These are phyloP conservation scores for Fusarium coicis DNA, from an alignment of 2,329 filamentous ascomycete species.

Conservation along the genomic window DNA sequence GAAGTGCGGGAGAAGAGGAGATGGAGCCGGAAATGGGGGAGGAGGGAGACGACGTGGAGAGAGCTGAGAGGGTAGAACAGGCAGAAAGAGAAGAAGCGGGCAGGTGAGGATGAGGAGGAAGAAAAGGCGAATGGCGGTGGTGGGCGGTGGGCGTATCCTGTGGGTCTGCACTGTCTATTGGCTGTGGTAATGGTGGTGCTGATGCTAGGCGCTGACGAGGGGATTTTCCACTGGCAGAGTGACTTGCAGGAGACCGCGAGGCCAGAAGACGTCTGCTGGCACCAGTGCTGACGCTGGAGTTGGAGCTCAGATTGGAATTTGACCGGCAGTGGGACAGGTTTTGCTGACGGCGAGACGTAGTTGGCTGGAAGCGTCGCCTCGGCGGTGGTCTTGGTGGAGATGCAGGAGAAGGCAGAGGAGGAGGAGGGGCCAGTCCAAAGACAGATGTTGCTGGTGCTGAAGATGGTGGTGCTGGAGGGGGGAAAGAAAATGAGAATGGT, in stretches of 20 bases:
- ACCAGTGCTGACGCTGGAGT: conserved; percentile 23
- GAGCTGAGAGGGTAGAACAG: conserved; percentile 33
- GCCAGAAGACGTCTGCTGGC: conserved; percentile 34
- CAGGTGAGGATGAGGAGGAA: conserved; percentile 45
- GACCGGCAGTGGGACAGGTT: conserved; percentile 43
- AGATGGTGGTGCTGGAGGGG: conserved; percentile 22
- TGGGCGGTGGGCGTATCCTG: conserved; percentile 36
- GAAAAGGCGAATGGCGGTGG: conserved; percentile 46
- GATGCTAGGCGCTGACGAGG: conserved; percentile 43
- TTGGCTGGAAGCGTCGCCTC: conserved; percentile 42
- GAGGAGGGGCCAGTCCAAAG: conserved; percentile 30
- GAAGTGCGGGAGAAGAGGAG: conserved; percentile 36
- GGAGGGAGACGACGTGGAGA: conserved; percentile 38
- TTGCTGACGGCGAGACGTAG: conserved; percentile 39
- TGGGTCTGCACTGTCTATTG: conserved; percentile 36
- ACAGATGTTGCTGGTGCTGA: conserved; percentile 33
- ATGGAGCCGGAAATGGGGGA: conserved; percentile 31
- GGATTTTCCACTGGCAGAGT: conserved; percentile 36
- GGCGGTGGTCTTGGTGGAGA: conserved; percentile 35
- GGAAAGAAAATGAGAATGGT: conserved; percentile 19
- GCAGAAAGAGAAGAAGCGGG: conserved; percentile 40
- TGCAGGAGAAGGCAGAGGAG: conserved; percentile 32
- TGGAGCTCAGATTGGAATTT: conserved; percentile 30
- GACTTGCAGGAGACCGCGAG: conserved; percentile 37
- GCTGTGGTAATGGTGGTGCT: conserved; percentile 14